Base-by-base conservation (phyloP, 345 rosid species). In the Bretschneidera sinensis region DNA sequence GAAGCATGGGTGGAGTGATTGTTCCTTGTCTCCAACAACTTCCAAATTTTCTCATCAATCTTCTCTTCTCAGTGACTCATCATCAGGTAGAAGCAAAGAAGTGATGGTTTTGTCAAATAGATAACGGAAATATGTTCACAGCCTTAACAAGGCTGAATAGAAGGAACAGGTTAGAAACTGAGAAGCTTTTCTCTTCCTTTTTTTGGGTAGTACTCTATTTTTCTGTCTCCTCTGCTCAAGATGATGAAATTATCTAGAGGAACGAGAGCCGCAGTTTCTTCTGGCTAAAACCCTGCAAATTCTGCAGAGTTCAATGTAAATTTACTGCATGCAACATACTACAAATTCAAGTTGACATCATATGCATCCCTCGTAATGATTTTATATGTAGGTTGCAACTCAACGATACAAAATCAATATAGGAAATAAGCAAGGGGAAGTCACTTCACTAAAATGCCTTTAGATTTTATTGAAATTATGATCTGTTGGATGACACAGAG, bases 11-110 rank as follows among this genome's bases (percentile, higher is more conserved):
- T 34, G 61, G 63, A n/a, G 17, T 53, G 19, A 43, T 50, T 28
- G 24, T 17, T 61, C 68, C 17, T 61, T 68, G 59, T 76, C 74
- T 5, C 23, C 59, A 0, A 11, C 62, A 0, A 9, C 69, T 63
- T 28, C 71, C 23, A 35, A 49, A 22, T 16, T 20, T 59, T 57
- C 66, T 60, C 64, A 70, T 54, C 73, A 34, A 22, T 63, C 59
- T 56, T 63, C 69, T 43, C 22, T 50, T 51, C 51, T 43, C 17
- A 11, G 9, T 15, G 54, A 9, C 13, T 24, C 39, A n/a, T 24
- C 39, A n/a, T 31, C 21, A 9, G 1, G 2, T 24, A 51, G 53
- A 43, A 28, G 24, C 35, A 34, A 17, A 18, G 61, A 47, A 31
- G 22, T 49, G 6, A 23, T 16, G 0, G 8, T 11, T 39, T 39